phyloP scores from a whole-genome alignment of 139 green algal species.

The Chlorella vulgaris region DNA sequence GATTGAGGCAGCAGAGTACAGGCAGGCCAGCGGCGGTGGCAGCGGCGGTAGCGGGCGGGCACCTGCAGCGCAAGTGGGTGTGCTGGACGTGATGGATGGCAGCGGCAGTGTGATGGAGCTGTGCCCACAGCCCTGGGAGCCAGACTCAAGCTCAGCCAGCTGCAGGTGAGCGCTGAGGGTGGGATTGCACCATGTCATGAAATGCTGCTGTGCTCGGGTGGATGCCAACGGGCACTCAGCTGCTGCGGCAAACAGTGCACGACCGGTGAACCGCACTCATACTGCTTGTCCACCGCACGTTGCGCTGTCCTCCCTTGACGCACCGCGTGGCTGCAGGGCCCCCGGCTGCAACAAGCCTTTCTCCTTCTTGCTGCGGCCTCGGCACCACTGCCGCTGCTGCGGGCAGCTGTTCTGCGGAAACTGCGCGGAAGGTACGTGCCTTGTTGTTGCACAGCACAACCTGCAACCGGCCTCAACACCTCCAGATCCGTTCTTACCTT shows the following conservation, averaged over 20 bases:
- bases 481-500: too few species aligned
- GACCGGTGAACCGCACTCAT: too few species aligned
- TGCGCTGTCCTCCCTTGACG: too few species aligned
- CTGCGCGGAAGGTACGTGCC: conserved; percentile 50
- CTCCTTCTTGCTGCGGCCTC: conserved; percentile 55
- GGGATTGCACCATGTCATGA: background rate
- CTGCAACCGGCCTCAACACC: too few species aligned
- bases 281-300: too few species aligned
- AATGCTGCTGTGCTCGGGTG: background rate
- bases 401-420: conserved; percentile 77
- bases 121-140: conserved; percentile 76
- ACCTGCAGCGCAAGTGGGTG: background rate
- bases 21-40: too few species aligned
- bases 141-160: conserved; percentile 62
- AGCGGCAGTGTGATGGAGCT: conserved; percentile 59
- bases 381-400: conserved; percentile 81
- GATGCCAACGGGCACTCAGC: background rate
- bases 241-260: too few species aligned
- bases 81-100: conserved; percentile 24
- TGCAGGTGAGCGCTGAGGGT: conserved; percentile 24
- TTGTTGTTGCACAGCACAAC: background rate
- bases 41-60: background rate
- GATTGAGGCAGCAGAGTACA: too few species aligned
- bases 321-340: conserved; percentile 11
- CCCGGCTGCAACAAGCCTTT: conserved; percentile 62